A percentile compares a stretch with the other conserved stretches of the same genome.
phyloP scores from a whole-genome alignment of 164 flowering plant genomes.

The Chimonanthus praecox region DNA sequence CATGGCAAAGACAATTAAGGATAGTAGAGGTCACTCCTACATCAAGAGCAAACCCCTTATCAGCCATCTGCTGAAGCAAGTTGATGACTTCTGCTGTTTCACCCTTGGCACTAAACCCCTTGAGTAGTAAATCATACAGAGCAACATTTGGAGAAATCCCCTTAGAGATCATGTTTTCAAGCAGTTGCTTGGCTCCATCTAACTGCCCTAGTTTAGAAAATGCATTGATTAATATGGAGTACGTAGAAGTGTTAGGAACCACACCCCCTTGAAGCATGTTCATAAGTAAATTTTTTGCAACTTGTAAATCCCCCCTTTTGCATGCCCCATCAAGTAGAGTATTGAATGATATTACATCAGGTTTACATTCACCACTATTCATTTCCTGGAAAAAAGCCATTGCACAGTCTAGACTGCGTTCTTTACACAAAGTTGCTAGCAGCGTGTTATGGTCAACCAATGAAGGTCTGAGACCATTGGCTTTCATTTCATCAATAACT shows the following conservation, averaged over 20 bases:
- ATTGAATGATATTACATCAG: constrained; percentile 49
- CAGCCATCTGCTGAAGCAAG: constrained; percentile 60
- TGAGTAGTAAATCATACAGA: constrained; percentile 58
- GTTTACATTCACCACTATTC: constrained; percentile 35
- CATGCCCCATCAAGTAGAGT: constrained; percentile 45
- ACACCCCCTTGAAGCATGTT: constrained; percentile 52
- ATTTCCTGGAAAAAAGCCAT: constrained; percentile 44
- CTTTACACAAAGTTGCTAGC: constrained; percentile 48
- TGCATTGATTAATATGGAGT: constrained; percentile 47
- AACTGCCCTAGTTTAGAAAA: constrained; percentile 44
- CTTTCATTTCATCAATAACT: constrained; percentile 40
- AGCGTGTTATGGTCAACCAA: constrained; percentile 46
- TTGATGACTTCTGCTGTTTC: constrained; percentile 39
- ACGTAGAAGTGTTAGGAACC: constrained; percentile 46
- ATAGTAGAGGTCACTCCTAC: constrained; percentile 38
- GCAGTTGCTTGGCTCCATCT: constrained; percentile 52
- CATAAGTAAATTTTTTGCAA: constrained; percentile 32
- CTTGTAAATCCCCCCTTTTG: constrained; percentile 44
- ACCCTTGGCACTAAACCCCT: constrained; percentile 38
- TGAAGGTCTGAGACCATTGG: constrained; percentile 33
- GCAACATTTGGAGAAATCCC: constrained; percentile 41
- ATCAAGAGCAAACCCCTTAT: constrained; percentile 43
- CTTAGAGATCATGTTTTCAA: constrained; percentile 48
- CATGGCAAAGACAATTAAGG: constrained; percentile 39
- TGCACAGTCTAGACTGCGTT: constrained; percentile 46